phyloP scores from a whole-genome alignment of 768 basidiomycete species.

The Crepidotus variabilis region DNA sequence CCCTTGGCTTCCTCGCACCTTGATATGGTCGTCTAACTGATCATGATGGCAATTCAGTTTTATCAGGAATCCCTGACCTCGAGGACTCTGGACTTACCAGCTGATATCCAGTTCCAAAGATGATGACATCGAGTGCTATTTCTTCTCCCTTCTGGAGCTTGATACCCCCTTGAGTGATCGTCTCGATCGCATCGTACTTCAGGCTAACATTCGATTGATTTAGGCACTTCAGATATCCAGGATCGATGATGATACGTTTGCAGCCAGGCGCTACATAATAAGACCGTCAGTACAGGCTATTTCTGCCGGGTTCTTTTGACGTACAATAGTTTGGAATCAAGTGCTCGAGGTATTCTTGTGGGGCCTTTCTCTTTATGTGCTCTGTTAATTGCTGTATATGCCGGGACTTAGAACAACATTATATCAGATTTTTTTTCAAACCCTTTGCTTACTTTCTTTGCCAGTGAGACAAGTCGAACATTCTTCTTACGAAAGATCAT shows the following conservation, averaged over 20 bases:
- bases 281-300: not conserved
- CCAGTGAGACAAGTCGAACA: constrained; percentile 22
- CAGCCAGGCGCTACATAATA: constrained; percentile 47
- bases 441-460: constrained; percentile 25
- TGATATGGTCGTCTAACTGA: constrained; percentile 33
- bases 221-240: constrained; percentile 51
- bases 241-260: constrained; percentile 61
- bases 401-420: constrained; percentile 1
- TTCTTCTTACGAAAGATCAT: constrained; percentile 40
- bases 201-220: constrained; percentile 51
- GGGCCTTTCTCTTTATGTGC: constrained; percentile 47
- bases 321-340: constrained; percentile 52
- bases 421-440: not conserved
- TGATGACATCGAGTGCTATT: constrained; percentile 53
- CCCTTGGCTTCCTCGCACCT: constrained; percentile 40
- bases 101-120: constrained; percentile 54
- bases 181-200: constrained; percentile 44
- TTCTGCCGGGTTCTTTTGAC: constrained; percentile 12
- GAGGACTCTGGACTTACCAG: constrained; percentile 29
- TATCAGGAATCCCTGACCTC: constrained; percentile 1
- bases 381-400: constrained; percentile 31
- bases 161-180: constrained; percentile 46
- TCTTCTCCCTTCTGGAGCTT: constrained; percentile 43
- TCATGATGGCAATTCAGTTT: not conserved
- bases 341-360: constrained; percentile 40